Conservation (phyloP, 768 basidiomycete genomes). For the Suillus spraguei region DNA sequence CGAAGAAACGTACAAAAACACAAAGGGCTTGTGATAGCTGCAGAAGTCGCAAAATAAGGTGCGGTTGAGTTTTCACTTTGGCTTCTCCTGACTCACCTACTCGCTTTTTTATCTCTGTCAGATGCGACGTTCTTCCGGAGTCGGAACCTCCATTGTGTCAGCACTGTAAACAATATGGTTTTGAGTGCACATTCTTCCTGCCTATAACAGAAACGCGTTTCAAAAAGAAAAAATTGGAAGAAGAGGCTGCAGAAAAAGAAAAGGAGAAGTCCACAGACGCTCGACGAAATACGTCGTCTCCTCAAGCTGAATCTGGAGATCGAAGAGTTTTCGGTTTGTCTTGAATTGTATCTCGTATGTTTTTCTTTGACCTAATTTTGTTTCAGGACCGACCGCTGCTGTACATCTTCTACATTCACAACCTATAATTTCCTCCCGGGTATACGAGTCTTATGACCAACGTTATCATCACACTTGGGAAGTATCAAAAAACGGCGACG, state of each 20-base stretch:
- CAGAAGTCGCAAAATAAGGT: conserved; percentile 87
- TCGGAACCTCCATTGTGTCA: conserved; percentile 82
- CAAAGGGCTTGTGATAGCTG: conserved; percentile 92
- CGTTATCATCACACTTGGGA: conserved; percentile 90
- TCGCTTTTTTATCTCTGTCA: conserved; percentile 17
- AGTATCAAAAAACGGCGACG: conserved; percentile 81
- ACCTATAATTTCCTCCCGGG: conserved; percentile 78
- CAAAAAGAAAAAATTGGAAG: conserved; percentile 91
- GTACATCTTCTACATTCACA: conserved; percentile 90
- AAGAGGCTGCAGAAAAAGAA: conserved; percentile 53
- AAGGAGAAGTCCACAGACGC: conserved; percentile 33
- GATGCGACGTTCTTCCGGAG: conserved; percentile 86
- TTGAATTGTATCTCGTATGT: conserved; percentile 14
- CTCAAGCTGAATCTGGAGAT: conserved; percentile 54
- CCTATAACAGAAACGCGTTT: conserved; percentile 99
- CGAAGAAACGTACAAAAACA: conserved; percentile 90
- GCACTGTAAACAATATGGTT: conserved; percentile 92
- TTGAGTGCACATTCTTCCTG: conserved; percentile 96
- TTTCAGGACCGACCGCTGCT: conserved; percentile 82
- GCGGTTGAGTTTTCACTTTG: conserved; percentile 21
- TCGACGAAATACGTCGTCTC: conserved; percentile 42
- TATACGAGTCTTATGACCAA: conserved; percentile 86
- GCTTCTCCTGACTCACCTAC: neutral
- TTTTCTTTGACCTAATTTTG: conserved; percentile 33
- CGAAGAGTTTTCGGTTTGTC: conserved; percentile 63